phyloP scores from a whole-genome alignment of 768 basidiomycete genomes.

The Solioccasus polychromus region DNA sequence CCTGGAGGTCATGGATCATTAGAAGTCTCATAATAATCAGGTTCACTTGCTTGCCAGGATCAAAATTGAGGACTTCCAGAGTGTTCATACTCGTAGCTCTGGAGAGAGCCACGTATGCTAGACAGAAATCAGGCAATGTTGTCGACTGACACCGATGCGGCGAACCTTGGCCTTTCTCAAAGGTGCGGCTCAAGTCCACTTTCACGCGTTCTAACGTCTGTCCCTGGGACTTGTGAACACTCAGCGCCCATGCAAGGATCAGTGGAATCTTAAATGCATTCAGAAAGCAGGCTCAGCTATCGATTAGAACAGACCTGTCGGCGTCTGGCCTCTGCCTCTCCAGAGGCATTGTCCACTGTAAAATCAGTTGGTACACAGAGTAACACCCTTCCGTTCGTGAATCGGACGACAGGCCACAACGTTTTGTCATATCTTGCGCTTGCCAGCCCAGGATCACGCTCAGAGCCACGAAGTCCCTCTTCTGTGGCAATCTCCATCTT shows the following conservation, averaged over 20 bases:
- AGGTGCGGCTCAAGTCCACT: conserved; percentile 70
- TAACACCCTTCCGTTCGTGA: conserved; percentile 45
- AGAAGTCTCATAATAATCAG: background rate
- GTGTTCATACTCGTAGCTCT: conserved; percentile 66
- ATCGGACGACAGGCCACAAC: conserved; percentile 62
- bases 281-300: background rate
- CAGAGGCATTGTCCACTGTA: conserved; percentile 58
- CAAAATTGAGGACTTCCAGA: conserved; percentile 64
- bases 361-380: conserved; percentile 59
- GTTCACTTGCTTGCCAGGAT: conserved; percentile 49
- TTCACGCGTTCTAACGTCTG: conserved; percentile 85
- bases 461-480: conserved; percentile 32
- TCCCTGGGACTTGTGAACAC: conserved; percentile 88
- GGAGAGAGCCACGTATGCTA: conserved; percentile 72
- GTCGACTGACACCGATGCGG: no score
- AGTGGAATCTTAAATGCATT: conserved; percentile 46
- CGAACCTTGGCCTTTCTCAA: conserved; percentile 78
- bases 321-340: conserved; percentile 56
- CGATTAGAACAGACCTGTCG: conserved; percentile 43
- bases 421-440: conserved; percentile 24
- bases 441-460: conserved; percentile 17
- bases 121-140: background rate
- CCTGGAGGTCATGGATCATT: conserved; percentile 32
- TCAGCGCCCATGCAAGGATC: conserved; percentile 83
- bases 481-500: conserved; percentile 37